Evolutionary conservation across 441 rosid species (phyloP), one percentile per base, ranked within the genome.

Genomic region (Erysimum cheiri): DNA sequence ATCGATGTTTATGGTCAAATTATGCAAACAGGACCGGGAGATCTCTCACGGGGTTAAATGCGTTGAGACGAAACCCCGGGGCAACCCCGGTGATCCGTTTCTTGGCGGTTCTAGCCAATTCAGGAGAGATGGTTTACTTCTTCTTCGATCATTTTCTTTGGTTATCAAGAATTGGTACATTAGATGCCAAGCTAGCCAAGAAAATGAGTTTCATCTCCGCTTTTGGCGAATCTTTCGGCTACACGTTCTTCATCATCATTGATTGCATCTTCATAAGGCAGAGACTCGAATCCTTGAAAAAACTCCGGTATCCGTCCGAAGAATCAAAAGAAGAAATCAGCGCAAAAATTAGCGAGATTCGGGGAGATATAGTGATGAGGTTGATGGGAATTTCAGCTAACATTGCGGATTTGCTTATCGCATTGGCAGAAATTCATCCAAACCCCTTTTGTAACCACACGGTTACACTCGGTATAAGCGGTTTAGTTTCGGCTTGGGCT

Each of bases 41-140:
- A 64, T 90, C 88, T 66, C 94, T 94, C 17, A 91, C 97, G 0
- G 96, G 97, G 10, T 83, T 93, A 80, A 91, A 93, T 68, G 84
- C 89, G 36, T 14, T 93, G 2, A 77, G 98, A 64, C 70, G 97
- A 73, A 81, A 54, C 78, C 96, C 98, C 0, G 93, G 97, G 0
- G 48, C 89, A 3, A 81, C 72, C 29, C 85, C 87, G 0, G 15
- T 69, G 11, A 76, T 91, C 28, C 81, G 81, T 64, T 3, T 79
- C 67, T 79, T 94, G 0, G 84, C 90, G 0, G 81, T 88, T 52
- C 82, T 94, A 29, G 96, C 92, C 76, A 94, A 92, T 65, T 82
- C 96, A 0, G 98, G 99, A 37, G 98, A 94, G 50, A 92, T 92
- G 98, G 91, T 94, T 43, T 94, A 92, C 70, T 94, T 92, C 85